Conservation (phyloP, 305 asterid species). For the Solanum hybrid region DNA sequence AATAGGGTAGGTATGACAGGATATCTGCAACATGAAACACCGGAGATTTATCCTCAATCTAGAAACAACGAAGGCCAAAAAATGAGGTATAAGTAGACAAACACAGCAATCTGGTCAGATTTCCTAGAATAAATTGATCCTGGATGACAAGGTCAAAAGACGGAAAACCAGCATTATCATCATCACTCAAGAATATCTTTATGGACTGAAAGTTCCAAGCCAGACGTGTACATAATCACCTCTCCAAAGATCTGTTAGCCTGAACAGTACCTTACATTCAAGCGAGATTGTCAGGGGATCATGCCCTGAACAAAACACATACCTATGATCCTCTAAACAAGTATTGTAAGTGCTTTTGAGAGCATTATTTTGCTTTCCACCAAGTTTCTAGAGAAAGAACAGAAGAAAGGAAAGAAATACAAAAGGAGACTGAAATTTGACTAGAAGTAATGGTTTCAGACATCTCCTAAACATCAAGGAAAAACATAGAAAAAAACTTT, state of each 20-base stretch:
- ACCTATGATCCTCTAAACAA: neutral
- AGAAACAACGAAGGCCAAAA: neutral
- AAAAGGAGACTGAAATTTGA: neutral
- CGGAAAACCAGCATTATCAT: neutral
- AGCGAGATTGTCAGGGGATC: neutral
- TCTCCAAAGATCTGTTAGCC: neutral
- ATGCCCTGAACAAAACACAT: neutral
- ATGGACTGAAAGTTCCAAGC: neutral
- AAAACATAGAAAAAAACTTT: neutral
- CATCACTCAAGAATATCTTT: neutral
- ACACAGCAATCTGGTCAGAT: neutral
- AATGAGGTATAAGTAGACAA: neutral
- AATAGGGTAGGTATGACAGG: conserved; percentile 87
- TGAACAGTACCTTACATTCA: neutral
- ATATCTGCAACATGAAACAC: conserved; percentile 47
- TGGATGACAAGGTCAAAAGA: neutral
- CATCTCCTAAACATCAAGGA: neutral
- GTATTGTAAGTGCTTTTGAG: neutral
- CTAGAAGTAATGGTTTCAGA: neutral
- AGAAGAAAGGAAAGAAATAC: neutral
- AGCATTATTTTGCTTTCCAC: neutral
- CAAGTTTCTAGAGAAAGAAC: neutral
- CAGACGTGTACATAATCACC: neutral
- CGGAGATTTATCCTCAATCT: neutral
- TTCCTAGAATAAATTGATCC: neutral